Percentiles rank a stretch among this genome's conserved stretches.
Conservation (phyloP, 2,329 filamentous ascomycete species). For the Paramyrothecium roridum region DNA sequence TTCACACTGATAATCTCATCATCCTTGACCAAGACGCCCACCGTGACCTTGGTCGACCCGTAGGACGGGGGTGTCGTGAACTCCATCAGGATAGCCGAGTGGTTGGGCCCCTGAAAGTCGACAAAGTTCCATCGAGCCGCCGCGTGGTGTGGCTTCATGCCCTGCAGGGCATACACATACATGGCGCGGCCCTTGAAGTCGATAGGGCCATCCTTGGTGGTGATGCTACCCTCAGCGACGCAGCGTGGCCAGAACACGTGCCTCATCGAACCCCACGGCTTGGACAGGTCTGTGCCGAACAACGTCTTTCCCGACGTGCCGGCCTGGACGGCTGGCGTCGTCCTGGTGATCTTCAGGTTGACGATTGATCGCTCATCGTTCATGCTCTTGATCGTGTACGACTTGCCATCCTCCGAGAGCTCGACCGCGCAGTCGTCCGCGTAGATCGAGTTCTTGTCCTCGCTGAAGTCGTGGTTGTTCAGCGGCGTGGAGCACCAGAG, state of each 20-base stretch:
- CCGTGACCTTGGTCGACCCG: slow-evolving; percentile 76
- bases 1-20: slow-evolving; percentile 76
- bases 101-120: slow-evolving; percentile 82
- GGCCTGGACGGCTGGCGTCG: slow-evolving; percentile 76
- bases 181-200: slow-evolving; percentile 79
- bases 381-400: slow-evolving; percentile 87
- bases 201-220: slow-evolving; percentile 75
- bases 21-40: slow-evolving; percentile 80
- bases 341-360: slow-evolving; percentile 76
- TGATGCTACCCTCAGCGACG: slow-evolving; percentile 75
- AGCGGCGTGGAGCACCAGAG: slow-evolving; percentile 84
- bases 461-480: slow-evolving; percentile 76
- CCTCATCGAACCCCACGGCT: slow-evolving; percentile 90
- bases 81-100: slow-evolving; percentile 92
- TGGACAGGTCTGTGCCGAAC: slow-evolving; percentile 79
- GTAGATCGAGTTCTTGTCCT: slow-evolving; percentile 78
- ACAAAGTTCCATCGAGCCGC: slow-evolving; percentile 91
- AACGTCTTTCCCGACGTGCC: slow-evolving; percentile 81
- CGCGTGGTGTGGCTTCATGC: slow-evolving; percentile 98
- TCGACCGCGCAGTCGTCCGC: slow-evolving; percentile 83
- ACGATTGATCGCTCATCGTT: slow-evolving; percentile 78
- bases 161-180: slow-evolving; percentile 84
- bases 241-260: slow-evolving; percentile 95
- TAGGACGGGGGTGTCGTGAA: slow-evolving; percentile 93
- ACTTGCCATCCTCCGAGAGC: slow-evolving; percentile 77